Conservation (phyloP, 768 basidiomycete genomes). For the Calocybe indica region DNA sequence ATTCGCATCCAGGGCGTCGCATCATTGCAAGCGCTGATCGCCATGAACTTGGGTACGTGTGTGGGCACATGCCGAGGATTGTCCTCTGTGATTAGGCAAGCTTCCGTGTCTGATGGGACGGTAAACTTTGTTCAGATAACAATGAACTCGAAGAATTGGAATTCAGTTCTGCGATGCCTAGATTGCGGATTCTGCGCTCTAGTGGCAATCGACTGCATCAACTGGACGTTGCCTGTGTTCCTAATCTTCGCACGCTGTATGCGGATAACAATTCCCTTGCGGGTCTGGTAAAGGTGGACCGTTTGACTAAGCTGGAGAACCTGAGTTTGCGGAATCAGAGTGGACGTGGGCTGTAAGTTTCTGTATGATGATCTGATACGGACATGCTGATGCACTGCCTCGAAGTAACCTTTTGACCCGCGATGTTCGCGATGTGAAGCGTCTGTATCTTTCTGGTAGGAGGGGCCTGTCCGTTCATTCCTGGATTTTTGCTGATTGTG, state of each 20-base stretch:
- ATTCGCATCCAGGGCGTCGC: conserved; percentile 52
- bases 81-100: conserved; percentile 2
- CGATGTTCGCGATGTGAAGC: conserved; percentile 87
- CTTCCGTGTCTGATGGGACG: neutral
- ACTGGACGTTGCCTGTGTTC: conserved; percentile 58
- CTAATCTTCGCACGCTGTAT: conserved; percentile 83
- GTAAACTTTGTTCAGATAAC: conserved; percentile 45
- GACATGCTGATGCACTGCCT: conserved; percentile 10
- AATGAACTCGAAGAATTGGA: conserved; percentile 59
- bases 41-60: conserved; percentile 79
- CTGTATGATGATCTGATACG: conserved; percentile 14
- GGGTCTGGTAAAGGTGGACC: conserved; percentile 44
- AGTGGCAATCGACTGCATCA: conserved; percentile 73
- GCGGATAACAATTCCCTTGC: conserved; percentile 77
- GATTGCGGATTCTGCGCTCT: conserved; percentile 77
- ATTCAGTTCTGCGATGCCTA: conserved; percentile 49
- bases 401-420: conserved; percentile 44
- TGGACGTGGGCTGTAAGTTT: conserved; percentile 63
- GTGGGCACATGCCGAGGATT: conserved; percentile 8
- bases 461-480: conserved; percentile 4
- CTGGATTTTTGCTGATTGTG: conserved; percentile 8
- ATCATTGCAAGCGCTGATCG: conserved; percentile 55
- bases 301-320: conserved; percentile 75
- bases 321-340: conserved; percentile 88
- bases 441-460: conserved; percentile 91